Conservation (phyloP, 2,329 filamentous ascomycete genomes). For the Periconia sp. region DNA sequence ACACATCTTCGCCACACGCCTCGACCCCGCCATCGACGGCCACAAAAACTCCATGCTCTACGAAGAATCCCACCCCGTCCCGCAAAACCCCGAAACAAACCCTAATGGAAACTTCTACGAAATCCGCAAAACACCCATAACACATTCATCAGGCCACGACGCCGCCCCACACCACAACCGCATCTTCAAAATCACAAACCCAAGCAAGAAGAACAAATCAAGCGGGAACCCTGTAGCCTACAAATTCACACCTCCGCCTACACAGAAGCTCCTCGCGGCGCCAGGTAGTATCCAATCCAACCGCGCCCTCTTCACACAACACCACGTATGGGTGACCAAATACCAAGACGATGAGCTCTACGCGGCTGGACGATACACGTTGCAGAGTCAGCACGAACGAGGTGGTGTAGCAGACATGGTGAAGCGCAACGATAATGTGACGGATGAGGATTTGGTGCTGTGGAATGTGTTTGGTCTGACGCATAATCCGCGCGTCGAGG, state of each 20-base stretch:
- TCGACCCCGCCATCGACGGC: constrained; percentile 66
- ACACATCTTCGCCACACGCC: constrained; percentile 61
- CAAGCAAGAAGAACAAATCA: constrained; percentile 47
- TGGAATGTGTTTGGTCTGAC: constrained; percentile 56
- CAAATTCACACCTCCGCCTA: constrained; percentile 51
- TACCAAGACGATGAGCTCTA: constrained; percentile 56
- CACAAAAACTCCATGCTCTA: constrained; percentile 56
- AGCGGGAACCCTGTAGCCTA: constrained; percentile 51
- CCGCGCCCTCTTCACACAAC: constrained; percentile 53
- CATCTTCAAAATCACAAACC: constrained; percentile 57
- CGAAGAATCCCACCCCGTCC: constrained; percentile 56
- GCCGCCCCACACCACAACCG: constrained; percentile 58
- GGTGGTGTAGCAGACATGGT: constrained; percentile 50
- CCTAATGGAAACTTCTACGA: constrained; percentile 64
- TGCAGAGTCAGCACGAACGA: constrained; percentile 48
- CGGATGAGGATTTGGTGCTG: constrained; percentile 52
- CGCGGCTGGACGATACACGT: constrained; percentile 52
- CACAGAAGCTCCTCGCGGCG: constrained; percentile 53
- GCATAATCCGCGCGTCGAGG: constrained; percentile 54
- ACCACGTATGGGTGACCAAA: constrained; percentile 58
- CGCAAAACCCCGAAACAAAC: constrained; percentile 57
- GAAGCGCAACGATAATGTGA: constrained; percentile 45
- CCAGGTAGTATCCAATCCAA: constrained; percentile 48
- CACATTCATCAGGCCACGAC: constrained; percentile 52
- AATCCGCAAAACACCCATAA: constrained; percentile 52